Base-by-base conservation (phyloP, 352 stramenopile species). In the Pythium angustatum region DNA sequence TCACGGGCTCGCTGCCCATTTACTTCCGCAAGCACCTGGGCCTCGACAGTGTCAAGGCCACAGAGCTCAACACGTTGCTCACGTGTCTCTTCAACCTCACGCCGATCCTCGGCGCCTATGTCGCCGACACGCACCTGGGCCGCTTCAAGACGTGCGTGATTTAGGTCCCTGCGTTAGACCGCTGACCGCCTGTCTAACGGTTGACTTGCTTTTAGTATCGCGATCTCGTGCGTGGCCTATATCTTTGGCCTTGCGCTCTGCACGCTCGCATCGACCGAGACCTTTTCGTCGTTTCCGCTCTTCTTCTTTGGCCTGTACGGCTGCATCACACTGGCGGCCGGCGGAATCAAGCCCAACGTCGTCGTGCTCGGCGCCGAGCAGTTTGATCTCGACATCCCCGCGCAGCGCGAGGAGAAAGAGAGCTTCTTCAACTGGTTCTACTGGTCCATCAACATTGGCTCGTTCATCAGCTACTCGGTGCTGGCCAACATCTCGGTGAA, bases 381-480 rank as follows among this genome's bases (percentile, higher is more conserved):
- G 58, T 96, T 96, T 45, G 73, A 96, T 65, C 69, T 91, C 9
- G 63, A 77, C 30, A 77, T 92, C 30, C 83, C 82, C 0, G 72
- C 71, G 5, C 82, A 96, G 72, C 79, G 81, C 9, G 54, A 62
- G 0, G 85, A 94, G 72, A 92, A 96, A 57, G 87, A 93, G 69
- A 92, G 83, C 40, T 97, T 96, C 68, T 97, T 97, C 76, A 96
- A 96, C 64, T 96, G 82, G 83, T 98, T 98, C 74, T 98, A 98
- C 76, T 97, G 87, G 88, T 76, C 86, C 9, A 96, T 98, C 68
- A 98, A 98, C 68, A 77, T 96, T 24, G 91, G 91, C 31, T 90
- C 91, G 8, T 91, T 92, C 33, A 87, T 97, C 56, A 97, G 90
- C 76, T 97, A 95, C 70, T 92, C 82, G 0, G 78, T 97, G 44